Percentiles rank a stretch among this genome's conserved stretches.
phyloP scores from a whole-genome alignment of 306 rosid species.

The Lathyrus sativus region DNA sequence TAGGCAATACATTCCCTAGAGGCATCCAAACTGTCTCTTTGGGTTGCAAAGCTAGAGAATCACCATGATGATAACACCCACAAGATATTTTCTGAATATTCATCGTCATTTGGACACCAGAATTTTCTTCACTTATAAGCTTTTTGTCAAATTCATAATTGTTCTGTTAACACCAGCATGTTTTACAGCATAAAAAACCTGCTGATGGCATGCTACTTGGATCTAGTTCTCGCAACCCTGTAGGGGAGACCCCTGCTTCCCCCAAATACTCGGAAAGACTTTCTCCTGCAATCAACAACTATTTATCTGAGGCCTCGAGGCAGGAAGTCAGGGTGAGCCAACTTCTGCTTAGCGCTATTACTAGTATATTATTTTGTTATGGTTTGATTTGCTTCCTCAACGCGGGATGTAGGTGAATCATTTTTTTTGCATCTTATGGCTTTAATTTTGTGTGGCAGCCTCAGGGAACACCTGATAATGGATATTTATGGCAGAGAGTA shows the following conservation, averaged over 20 bases:
- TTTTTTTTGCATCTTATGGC: slow-evolving; percentile 31
- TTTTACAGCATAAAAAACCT: slow-evolving; percentile 92
- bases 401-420: slow-evolving; percentile 11
- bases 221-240: slow-evolving; percentile 89
- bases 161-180: slow-evolving; percentile 24
- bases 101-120: not conserved
- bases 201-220: slow-evolving; percentile 92
- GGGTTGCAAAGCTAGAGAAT: not conserved
- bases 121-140: slow-evolving; percentile 9
- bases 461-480: slow-evolving; percentile 95
- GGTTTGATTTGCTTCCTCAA: slow-evolving; percentile 11
- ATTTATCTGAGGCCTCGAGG: slow-evolving; percentile 95
- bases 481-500: slow-evolving; percentile 92
- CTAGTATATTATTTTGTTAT: slow-evolving; percentile 15
- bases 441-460: slow-evolving; percentile 63
- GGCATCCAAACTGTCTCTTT: not conserved
- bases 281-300: slow-evolving; percentile 94
- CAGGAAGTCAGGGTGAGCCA: slow-evolving; percentile 94
- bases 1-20: not conserved
- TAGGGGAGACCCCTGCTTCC: slow-evolving; percentile 85
- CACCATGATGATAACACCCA: not conserved
- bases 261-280: slow-evolving; percentile 97
- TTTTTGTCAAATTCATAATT: slow-evolving; percentile 16
- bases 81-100: not conserved
- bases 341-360: slow-evolving; percentile 33